A percentile compares a stretch with the other conserved stretches of the same genome.
phyloP scores from a whole-genome alignment of 2,329 filamentous ascomycete genomes.

The Apiospora kogelbergensis region DNA sequence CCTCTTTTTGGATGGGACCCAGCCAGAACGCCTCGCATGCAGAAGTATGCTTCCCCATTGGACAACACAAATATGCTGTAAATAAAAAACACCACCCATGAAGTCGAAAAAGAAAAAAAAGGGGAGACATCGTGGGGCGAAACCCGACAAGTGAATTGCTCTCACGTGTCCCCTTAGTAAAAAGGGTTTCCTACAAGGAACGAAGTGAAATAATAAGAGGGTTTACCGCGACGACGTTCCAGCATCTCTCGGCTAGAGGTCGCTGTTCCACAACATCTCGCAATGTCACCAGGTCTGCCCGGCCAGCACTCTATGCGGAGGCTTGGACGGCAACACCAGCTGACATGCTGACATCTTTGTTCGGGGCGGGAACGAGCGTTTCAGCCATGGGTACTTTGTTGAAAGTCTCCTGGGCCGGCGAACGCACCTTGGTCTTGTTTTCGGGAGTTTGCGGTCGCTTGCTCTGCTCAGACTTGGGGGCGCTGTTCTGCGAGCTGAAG shows the following conservation, averaged over 20 bases:
- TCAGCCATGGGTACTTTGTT: background rate
- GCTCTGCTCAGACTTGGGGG: background rate
- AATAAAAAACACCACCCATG: background rate
- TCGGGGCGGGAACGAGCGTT: background rate
- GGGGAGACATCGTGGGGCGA: background rate
- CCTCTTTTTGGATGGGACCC: background rate
- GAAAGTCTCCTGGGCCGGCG: background rate
- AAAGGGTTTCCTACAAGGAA: background rate
- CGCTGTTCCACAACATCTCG: background rate
- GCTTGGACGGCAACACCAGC: background rate
- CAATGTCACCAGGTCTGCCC: background rate
- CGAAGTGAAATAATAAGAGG: background rate
- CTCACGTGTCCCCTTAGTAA: background rate
- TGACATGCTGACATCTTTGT: background rate
- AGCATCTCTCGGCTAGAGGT: background rate
- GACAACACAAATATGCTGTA: background rate
- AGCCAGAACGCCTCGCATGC: slow-evolving; percentile 6
- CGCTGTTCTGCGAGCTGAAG: slow-evolving; percentile 22
- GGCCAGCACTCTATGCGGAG: background rate
- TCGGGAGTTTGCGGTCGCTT: background rate
- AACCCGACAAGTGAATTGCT: no score
- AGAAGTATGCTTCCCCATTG: slow-evolving; percentile 6
- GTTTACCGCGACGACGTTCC: background rate
- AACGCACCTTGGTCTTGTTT: background rate
- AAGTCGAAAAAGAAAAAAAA: background rate